Base-by-base conservation (phyloP, 2,329 filamentous ascomycete genomes). In the Ascochyta viciae-villosae region DNA sequence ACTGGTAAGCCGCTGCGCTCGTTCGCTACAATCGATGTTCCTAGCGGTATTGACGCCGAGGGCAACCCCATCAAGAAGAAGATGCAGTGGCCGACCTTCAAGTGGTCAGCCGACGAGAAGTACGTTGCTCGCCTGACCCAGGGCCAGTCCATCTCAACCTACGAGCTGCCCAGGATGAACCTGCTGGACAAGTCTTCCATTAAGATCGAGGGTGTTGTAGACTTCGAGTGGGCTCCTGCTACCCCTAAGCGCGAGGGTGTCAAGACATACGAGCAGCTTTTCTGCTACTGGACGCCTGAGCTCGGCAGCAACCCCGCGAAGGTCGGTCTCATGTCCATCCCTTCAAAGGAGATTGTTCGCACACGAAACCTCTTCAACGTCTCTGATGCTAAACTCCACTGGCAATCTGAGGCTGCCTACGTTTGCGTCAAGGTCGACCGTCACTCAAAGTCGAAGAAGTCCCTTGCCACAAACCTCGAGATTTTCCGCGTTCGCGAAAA, bases 371-470 rank as follows among this genome's bases (percentile, higher is more conserved):
- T 99, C 41, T 98, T 99, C 86, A 98, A 95, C 75, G 95, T 99
- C 55, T 92, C 91, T 41, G 95, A 99, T 76, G 95, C 91, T 55
- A 99, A 98, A 82, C 86, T 99, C 16, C 95, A 99, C 83, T 99
- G 95, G 95, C 95, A 99, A 80, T 96, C 92, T 4, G 92, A 97
- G 61, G 91, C 88, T 53, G 86, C 89, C 58, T 99, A 97, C 75
- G 87, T 99, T 58, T 98, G 95, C 74, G 94, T 98, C 77, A 99
- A 99, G 85, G 95, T 99, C 54, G 95, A 99, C 78, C 87, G 95
- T 64, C 95, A 99, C 83, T 96, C 92, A 77, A 99, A 99, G 81
- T 97, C 93, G 54, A 98, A 98, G 85, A 99, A 98, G 81, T 96
- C 92, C 3, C 87, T 96, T 70, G 94, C 93, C 59, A 99, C 95